A percentile compares a stretch with the other conserved stretches of the same genome.
phyloP scores from a whole-genome alignment of 192 early-diverging fungal genomes.

The Funneliformis mosseae region DNA sequence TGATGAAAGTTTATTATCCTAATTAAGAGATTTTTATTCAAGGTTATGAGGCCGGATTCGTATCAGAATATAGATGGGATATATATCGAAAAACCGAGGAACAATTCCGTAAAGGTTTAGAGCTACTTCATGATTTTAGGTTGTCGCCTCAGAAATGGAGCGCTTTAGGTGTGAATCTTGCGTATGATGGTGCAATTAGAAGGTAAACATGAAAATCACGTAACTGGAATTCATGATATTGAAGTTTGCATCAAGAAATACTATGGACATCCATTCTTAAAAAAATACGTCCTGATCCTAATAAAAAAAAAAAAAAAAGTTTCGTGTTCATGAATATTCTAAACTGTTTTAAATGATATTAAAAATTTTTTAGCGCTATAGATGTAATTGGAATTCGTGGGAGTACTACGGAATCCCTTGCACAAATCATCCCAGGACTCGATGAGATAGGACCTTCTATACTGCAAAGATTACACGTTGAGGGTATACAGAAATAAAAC shows the following conservation, averaged over 20 bases:
- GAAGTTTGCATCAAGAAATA: background rate
- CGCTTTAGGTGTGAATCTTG: slow-evolving; percentile 43
- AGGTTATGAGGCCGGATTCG: slow-evolving; percentile 56
- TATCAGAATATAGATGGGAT: slow-evolving; percentile 52
- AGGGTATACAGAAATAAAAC: slow-evolving; percentile 37
- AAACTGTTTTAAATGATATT: no score
- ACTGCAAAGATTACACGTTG: slow-evolving; percentile 59
- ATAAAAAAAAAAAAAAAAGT: no score
- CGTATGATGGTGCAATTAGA: slow-evolving; percentile 44
- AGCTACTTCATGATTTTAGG: slow-evolving; percentile 50
- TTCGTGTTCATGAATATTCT: no score
- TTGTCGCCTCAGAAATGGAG: slow-evolving; percentile 60
- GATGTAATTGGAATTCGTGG: slow-evolving; percentile 52
- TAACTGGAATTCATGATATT: no score
- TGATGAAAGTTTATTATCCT: background rate
- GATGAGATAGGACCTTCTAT: slow-evolving; percentile 52
- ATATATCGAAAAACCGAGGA: slow-evolving; percentile 46
- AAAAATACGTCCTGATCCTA: background rate
- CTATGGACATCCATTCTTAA: background rate
- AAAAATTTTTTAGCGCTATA: slow-evolving; percentile 46
- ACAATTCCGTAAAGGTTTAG: slow-evolving; percentile 52
- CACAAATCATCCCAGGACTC: slow-evolving; percentile 59
- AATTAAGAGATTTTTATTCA: background rate
- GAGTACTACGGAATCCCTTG: slow-evolving; percentile 48
- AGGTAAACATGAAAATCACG: no score